phyloP scores from a whole-genome alignment of 495 filamentous ascomycete species.

The Podospora conica region DNA sequence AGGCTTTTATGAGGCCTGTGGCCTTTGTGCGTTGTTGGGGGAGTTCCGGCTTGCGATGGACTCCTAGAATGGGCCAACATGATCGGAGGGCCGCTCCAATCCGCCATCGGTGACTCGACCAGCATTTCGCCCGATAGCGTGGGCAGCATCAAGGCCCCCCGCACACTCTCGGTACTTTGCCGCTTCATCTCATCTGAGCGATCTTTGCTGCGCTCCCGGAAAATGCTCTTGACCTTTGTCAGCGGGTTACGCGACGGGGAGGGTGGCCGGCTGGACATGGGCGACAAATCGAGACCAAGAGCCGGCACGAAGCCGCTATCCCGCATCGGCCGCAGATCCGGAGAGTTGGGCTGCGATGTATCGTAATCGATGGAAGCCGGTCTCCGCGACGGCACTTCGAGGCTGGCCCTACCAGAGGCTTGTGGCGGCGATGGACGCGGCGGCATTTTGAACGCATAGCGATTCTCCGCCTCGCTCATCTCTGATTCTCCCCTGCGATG shows the following conservation, averaged over 20 bases:
- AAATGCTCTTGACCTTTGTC: conserved; percentile 41
- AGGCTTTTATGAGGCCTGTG: conserved; percentile 37
- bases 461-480: conserved; percentile 24
- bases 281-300: conserved; percentile 42
- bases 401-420: conserved; percentile 28
- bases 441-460: conserved; percentile 14
- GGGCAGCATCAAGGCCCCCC: conserved; percentile 15
- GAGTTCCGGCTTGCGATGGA: not conserved
- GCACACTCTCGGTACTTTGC: conserved; percentile 20
- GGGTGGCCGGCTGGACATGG: conserved; percentile 32
- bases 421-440: conserved; percentile 24
- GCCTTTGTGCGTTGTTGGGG: conserved; percentile 22
- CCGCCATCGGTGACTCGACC: conserved; percentile 19
- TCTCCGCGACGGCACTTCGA: conserved; percentile 33
- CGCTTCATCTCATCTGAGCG: conserved; percentile 20
- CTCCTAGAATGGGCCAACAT: conserved; percentile 27
- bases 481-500: conserved; percentile 31
- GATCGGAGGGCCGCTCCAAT: conserved; percentile 24
- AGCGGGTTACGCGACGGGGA: conserved; percentile 43
- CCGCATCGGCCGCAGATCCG: conserved; percentile 27
- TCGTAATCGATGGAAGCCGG: conserved; percentile 38
- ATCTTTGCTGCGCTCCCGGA: conserved; percentile 43
- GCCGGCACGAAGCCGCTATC: conserved; percentile 30
- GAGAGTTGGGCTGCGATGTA: conserved; percentile 35
- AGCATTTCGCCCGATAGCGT: conserved; percentile 7